Evolutionary conservation across 2,329 filamentous ascomycete species (phyloP).

Genomic region (Neurospora sp.): DNA sequence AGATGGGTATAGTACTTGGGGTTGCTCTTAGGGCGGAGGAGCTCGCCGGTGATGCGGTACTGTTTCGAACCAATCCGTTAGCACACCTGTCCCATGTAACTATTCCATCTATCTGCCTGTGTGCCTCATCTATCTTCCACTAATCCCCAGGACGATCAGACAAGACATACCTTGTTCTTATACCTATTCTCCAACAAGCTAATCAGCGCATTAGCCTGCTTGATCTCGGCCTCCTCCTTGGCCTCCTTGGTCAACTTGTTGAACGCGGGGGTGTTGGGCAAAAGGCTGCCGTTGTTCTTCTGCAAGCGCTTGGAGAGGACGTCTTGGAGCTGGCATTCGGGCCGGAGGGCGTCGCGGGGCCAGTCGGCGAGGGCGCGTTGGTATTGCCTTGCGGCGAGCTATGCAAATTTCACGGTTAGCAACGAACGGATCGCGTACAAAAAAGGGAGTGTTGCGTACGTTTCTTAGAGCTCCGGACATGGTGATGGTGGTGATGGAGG

Average conservation of each 20-base stretch:
- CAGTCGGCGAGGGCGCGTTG: slow-evolving; percentile 44
- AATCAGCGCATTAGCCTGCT: slow-evolving; percentile 49
- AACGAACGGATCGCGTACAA: too few species aligned
- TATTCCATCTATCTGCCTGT: too few species aligned
- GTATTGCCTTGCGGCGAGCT: slow-evolving; percentile 38
- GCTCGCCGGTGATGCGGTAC: slow-evolving; percentile 38
- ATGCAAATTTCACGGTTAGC: too few species aligned
- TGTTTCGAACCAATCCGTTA: slow-evolving; percentile 11
- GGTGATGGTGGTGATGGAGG: background rate
- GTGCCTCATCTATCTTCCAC: too few species aligned
- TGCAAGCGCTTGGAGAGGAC: slow-evolving; percentile 39
- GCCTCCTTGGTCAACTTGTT: slow-evolving; percentile 8
- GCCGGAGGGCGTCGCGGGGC: slow-evolving; percentile 55
- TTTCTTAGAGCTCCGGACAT: background rate
- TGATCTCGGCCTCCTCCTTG: slow-evolving; percentile 38
- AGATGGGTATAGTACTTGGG: slow-evolving; percentile 55
- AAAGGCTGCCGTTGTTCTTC: slow-evolving; percentile 21
- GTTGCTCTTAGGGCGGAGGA: slow-evolving; percentile 50
- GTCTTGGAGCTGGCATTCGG: slow-evolving; percentile 51
- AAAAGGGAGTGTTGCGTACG: background rate
- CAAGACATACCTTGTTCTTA: slow-evolving; percentile 38
- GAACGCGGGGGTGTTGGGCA: slow-evolving; percentile 8
- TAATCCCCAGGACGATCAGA: too few species aligned
- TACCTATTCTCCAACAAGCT: slow-evolving; percentile 51
- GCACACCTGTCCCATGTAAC: too few species aligned